Percentiles rank a stretch among this genome's conserved stretches.
Conservation (phyloP, 495 filamentous ascomycete genomes). For the Lasiosphaeris hirsuta region DNA sequence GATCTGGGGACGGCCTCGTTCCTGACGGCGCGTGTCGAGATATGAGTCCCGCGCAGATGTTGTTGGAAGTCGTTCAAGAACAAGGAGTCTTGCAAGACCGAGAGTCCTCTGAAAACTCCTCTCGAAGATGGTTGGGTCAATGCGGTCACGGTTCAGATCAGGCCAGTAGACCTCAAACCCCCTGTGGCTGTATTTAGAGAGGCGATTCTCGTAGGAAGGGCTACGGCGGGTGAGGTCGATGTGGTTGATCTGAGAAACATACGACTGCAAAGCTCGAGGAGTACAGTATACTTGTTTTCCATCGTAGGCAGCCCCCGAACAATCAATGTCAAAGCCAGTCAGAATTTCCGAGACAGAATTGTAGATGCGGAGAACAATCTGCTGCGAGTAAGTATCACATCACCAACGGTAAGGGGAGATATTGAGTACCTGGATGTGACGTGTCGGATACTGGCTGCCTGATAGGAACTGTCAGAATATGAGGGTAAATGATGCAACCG, state of each 20-base stretch:
- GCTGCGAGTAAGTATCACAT: conserved; percentile 15
- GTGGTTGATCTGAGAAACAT: conserved; percentile 74
- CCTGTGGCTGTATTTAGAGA: conserved; percentile 82
- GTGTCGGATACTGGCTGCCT: conserved; percentile 73
- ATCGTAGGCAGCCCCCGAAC: conserved; percentile 74
- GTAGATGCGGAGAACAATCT: conserved; percentile 82
- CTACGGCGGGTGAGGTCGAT: conserved; percentile 76
- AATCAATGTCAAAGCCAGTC: conserved; percentile 83
- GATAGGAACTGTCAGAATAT: neutral
- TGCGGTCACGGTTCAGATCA: conserved; percentile 61
- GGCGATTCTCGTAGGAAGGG: conserved; percentile 79
- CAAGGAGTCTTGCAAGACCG: conserved; percentile 73
- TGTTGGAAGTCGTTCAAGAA: conserved; percentile 74
- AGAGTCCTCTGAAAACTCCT: conserved; percentile 68
- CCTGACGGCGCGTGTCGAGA: conserved; percentile 57
- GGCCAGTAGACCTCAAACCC: conserved; percentile 81
- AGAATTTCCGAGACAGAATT: conserved; percentile 76
- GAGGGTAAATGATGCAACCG: too few species aligned
- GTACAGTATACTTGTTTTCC: conserved; percentile 70
- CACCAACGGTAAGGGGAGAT: neutral
- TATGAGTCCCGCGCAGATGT: conserved; percentile 63
- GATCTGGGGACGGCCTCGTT: conserved; percentile 60
- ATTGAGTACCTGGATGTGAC: conserved; percentile 60
- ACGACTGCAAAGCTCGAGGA: conserved; percentile 68
- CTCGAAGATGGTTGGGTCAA: conserved; percentile 85